These are phyloP conservation scores for Cucumis melo DNA, from an alignment of 306 rosid genomes.

Conservation along the genomic window DNA sequence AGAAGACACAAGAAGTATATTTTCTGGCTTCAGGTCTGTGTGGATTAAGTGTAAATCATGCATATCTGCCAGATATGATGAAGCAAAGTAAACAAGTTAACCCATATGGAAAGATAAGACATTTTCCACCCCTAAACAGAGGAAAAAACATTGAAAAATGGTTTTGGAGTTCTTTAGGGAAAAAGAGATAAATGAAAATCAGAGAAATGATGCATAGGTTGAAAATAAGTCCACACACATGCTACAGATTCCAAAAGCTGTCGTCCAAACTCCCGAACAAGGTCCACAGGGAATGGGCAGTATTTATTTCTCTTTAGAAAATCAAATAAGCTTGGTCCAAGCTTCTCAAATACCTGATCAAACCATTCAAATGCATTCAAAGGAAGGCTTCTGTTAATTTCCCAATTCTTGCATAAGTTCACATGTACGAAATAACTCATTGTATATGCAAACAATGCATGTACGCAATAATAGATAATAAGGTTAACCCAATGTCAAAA, in stretches of 20 bases:
- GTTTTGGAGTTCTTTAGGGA: conserved; percentile 21
- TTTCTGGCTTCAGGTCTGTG: conserved; percentile 98
- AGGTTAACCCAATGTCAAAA: not conserved
- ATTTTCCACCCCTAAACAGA: conserved; percentile 24
- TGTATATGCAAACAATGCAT: not conserved
- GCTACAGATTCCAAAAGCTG: conserved; percentile 99
- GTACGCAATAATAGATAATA: not conserved
- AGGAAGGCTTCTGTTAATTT: conserved; percentile 61
- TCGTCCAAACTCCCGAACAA: conserved; percentile 98
- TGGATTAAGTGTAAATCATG: conserved; percentile 80
- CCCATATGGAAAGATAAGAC: conserved; percentile 17
- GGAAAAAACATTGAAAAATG: conserved; percentile 26
- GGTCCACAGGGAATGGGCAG: conserved; percentile 98
- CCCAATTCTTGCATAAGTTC: conserved; percentile 37
- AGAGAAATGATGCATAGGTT: conserved; percentile 39
- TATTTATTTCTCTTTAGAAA: conserved; percentile 98
- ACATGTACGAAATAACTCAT: conserved; percentile 14
- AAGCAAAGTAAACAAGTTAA: conserved; percentile 20
- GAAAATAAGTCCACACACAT: conserved; percentile 79
- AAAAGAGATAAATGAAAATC: conserved; percentile 17
- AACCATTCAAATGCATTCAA: conserved; percentile 72
- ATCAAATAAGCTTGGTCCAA: conserved; percentile 99
- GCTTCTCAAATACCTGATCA: conserved; percentile 99
- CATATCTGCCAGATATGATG: conserved; percentile 67
- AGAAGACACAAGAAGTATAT: conserved; percentile 91